Base-by-base conservation (phyloP, 2,329 filamentous ascomycete species). In the Onygenales sp. region DNA sequence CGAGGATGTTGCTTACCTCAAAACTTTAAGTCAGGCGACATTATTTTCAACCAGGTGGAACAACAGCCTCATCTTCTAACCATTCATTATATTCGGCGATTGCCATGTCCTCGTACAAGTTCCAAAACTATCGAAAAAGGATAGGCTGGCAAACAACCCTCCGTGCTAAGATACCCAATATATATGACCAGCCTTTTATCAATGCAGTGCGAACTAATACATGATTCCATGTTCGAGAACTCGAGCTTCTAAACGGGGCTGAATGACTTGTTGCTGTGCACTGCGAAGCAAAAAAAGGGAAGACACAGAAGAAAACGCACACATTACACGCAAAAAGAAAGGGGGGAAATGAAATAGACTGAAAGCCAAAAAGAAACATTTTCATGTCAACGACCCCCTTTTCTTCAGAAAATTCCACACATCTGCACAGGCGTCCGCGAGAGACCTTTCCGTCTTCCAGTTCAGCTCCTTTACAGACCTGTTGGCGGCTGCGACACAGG, bases 401-500 rank as follows among this genome's bases (percentile, higher is more conserved):
- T 67, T 61, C 50, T 65, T 55, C 41, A 70, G 54, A 55, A 70
- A 70, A 56, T 66, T 69, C 56, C 67, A 70, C 44, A 71, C 66
- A 53, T 66, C 69, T 43, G 58, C 54, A 54, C 69, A 72, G 7
- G 69, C 69, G 58, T 72, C 67, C 39, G 58, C 63, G 54, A 72
- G 53, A 5, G 66, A 62, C 58, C 70, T 70, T 46, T 70, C 60
- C 7, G 69, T 70, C 55, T 69, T 67, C 63, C 66, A 72, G 53
- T 69, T 65, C 45, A 86, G 72, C 68, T 87, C 84, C 63, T 79
- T 72, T 55, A 81, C 56, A 2, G 69, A 68, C 33, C 68, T 60
- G 17, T 61, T 59, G 43, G 66, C 65, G 32, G 66, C 65, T 33
- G 69, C 69, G 39, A 72, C 68, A 41, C 69, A 72, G 31, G 64